Percentiles rank a stretch among this genome's conserved stretches.
phyloP scores from a whole-genome alignment of 805 yeast species.

The Wickerhamiella siamensis region DNA sequence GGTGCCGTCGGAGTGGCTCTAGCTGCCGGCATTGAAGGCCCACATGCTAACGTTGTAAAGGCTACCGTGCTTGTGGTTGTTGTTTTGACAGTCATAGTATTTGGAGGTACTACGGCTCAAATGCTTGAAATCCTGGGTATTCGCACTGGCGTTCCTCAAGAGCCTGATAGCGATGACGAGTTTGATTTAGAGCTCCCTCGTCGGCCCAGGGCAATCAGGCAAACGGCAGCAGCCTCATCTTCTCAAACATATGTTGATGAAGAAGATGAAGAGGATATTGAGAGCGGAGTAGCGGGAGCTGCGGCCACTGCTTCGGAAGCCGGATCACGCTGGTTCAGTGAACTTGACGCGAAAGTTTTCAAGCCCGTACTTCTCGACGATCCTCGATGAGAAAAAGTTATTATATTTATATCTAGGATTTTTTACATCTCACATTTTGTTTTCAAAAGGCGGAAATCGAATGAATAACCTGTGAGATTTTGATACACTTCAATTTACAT shows the following conservation, averaged over 20 bases:
- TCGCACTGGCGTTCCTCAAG: slow-evolving; percentile 79
- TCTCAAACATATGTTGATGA: slow-evolving; percentile 13
- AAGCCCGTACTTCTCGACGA: slow-evolving; percentile 78
- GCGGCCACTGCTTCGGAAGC: slow-evolving; percentile 9
- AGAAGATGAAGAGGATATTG: slow-evolving; percentile 24
- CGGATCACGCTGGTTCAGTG: slow-evolving; percentile 58
- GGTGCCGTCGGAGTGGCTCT: slow-evolving; percentile 99
- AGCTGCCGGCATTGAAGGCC: slow-evolving; percentile 96
- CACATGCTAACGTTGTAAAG: slow-evolving; percentile 67
- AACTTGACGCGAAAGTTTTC: slow-evolving; percentile 83
- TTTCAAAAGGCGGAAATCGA: too few species aligned
- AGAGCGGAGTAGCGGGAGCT: slow-evolving; percentile 15
- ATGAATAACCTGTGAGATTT: too few species aligned
- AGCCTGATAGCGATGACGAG: slow-evolving; percentile 79
- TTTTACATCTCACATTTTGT: too few species aligned
- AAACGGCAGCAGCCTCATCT: slow-evolving; percentile 7
- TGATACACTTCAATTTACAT: too few species aligned
- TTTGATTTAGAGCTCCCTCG: slow-evolving; percentile 70
- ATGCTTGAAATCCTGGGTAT: slow-evolving; percentile 93
- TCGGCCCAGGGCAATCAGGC: too few species aligned
- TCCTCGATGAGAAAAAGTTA: slow-evolving; percentile 6
- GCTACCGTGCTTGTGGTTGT: slow-evolving; percentile 97
- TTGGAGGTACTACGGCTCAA: slow-evolving; percentile 97
- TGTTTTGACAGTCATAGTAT: slow-evolving; percentile 84
- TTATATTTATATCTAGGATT: slow-evolving; percentile 1